Percentiles rank a stretch among this genome's conserved stretches.
These are phyloP conservation scores for Tilletia walkeri DNA, from an alignment of 1,284 basidiomycete species.

Conservation along the genomic window DNA sequence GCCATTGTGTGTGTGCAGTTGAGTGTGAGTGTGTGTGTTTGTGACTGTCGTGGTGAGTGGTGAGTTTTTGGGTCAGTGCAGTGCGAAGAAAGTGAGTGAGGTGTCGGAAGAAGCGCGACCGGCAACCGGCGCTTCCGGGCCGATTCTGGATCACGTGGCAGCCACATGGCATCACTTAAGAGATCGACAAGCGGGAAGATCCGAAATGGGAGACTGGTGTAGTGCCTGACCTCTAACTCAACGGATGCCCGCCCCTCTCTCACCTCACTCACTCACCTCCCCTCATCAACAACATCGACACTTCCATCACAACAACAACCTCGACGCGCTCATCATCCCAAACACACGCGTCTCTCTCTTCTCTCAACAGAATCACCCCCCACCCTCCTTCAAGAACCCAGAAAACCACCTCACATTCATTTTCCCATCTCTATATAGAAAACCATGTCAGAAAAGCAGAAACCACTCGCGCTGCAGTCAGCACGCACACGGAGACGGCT, in stretches of 20 bases:
- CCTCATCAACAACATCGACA: conserved; percentile 2
- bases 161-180: not conserved
- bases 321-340: no score
- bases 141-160: no score
- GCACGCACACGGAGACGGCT: conserved; percentile 51
- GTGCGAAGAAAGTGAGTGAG: conserved; percentile 9
- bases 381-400: no score
- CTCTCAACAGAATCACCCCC: no score
- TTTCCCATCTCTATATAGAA: not conserved
- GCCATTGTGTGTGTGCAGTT: not conserved
- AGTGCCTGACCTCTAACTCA: conserved; percentile 4
- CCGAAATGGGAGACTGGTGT: conserved; percentile 1
- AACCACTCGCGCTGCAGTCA: conserved; percentile 31
- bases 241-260: not conserved
- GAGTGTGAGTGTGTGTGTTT: not conserved
- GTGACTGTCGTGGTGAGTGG: not conserved
- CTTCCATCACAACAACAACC: no score
- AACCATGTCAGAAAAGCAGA: conserved; percentile 27
- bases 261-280: not conserved
- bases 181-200: not conserved
- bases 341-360: no score
- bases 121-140: no score
- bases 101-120: not conserved
- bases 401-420: no score
- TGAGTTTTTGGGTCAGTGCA: not conserved